phyloP scores from a whole-genome alignment of 495 filamentous ascomycete species.

The Oleoguttula mirabilis region DNA sequence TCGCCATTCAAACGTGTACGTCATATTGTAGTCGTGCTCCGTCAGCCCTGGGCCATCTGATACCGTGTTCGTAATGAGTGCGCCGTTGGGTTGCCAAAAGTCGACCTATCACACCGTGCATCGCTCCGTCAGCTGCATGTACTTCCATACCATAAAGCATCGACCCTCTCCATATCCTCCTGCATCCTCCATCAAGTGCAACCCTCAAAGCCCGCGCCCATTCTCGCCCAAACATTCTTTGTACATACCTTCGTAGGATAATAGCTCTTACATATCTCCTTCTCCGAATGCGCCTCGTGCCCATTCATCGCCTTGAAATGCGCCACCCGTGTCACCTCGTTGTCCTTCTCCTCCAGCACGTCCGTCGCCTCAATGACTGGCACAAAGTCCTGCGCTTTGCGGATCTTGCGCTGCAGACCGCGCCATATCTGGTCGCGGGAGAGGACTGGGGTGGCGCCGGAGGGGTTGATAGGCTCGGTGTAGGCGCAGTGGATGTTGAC shows the following conservation, averaged over 20 bases:
- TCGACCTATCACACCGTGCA: too few species aligned
- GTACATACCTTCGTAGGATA: conserved; percentile 23
- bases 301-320: conserved; percentile 8
- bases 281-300: background rate
- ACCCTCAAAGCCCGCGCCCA: too few species aligned
- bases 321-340: conserved; percentile 19
- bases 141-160: too few species aligned
- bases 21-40: conserved; percentile 37
- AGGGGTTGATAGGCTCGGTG: conserved; percentile 42
- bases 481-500: conserved; percentile 37
- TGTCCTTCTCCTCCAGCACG: conserved; percentile 29
- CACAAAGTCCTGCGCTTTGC: conserved; percentile 41
- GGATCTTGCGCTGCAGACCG: conserved; percentile 40
- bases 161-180: too few species aligned
- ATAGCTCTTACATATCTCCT: conserved; percentile 18
- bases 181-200: too few species aligned
- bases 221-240: too few species aligned
- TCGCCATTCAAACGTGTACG: conserved; percentile 44
- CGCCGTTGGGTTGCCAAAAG: conserved; percentile 25
- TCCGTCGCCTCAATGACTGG: conserved; percentile 35
- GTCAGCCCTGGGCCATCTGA: conserved; percentile 33
- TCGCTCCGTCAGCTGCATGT: too few species aligned
- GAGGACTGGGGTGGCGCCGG: conserved; percentile 32
- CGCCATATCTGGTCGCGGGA: conserved; percentile 38
- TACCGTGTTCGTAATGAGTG: conserved; percentile 38